A percentile compares a stretch with the other conserved stretches of the same genome.
Evolutionary conservation across 768 basidiomycete genomes (phyloP).

Genomic region (Paxillus rubicundulus): DNA sequence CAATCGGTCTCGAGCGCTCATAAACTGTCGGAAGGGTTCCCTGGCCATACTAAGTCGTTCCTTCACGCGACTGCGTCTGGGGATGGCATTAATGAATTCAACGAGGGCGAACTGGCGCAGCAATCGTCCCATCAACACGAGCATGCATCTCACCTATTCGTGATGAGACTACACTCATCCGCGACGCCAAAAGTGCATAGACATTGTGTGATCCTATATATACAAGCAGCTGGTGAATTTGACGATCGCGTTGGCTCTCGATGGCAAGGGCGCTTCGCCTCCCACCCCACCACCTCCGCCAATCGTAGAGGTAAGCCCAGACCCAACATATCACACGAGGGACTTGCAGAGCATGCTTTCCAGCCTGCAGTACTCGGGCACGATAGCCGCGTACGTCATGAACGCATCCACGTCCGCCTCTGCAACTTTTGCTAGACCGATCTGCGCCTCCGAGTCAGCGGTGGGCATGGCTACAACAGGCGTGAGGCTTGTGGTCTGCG

Average conservation of each 20-base stretch:
- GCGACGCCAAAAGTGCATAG: too few species aligned
- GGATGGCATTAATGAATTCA: too few species aligned
- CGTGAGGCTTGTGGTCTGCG: conserved; percentile 57
- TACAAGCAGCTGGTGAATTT: background rate
- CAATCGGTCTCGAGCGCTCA: too few species aligned
- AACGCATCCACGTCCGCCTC: conserved; percentile 84
- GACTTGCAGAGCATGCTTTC: conserved; percentile 76
- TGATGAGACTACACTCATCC: too few species aligned
- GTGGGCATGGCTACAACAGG: conserved; percentile 74
- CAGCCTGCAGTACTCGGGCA: conserved; percentile 78
- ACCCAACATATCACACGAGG: conserved; percentile 36
- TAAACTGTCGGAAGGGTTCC: too few species aligned
- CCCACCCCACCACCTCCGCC: background rate
- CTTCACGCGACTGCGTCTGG: too few species aligned
- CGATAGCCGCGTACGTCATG: conserved; percentile 81
- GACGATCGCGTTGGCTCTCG: background rate
- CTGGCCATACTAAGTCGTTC: too few species aligned
- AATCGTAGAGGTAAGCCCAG: background rate
- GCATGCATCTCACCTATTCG: too few species aligned
- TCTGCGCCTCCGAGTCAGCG: conserved; percentile 66
- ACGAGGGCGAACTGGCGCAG: too few species aligned
- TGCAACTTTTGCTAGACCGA: conserved; percentile 78
- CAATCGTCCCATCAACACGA: too few species aligned
- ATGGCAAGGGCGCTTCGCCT: background rate
- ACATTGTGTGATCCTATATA: conserved; percentile 9